Evolutionary conservation across 208 protist species (phyloP), one percentile per base, ranked within the genome.

Genomic region (Trypanosoma cruzi): DNA sequence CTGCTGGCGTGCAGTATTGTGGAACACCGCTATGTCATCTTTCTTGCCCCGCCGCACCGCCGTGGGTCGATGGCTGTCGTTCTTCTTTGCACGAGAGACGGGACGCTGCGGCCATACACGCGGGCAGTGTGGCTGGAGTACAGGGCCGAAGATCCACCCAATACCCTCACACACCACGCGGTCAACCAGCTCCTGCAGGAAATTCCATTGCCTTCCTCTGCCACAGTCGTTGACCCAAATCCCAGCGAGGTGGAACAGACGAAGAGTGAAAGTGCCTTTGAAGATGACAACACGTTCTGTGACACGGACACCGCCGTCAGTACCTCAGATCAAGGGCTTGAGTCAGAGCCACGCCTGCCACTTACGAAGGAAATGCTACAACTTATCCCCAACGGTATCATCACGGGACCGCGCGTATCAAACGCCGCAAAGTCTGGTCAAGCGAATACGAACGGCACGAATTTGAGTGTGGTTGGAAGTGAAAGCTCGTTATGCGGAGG

Each of bases 351-450:
- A 26, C 68, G 37, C 32, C 20, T 80, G 3, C 75, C 75, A 2
- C 70, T 80, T 31, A 80, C 75, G 28, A 70, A 64, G 48, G 75
- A 75, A 36, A 72, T 71, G 75, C 57, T 80, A 16, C 32, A 75
- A 26, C 58, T 75, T 20, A 70, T 80, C 53, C 74, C 58, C 10
- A 71, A 68, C 54, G 60, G 62, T 6, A 18, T 65, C 20, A 61
- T 73, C n/a, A 64, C 58, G 16, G 60, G 71, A n/a, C 40, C 40
- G 4, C 13, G 53, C 18, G 50, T 42, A 13, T n/a, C 40, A 32
- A 40, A 50, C 44, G 60, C 59, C 13, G 42, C 32, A 34, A 36
- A 42, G 7, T 52, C 36, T 7, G 63, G 59, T 34, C 42, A 59
- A 29, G 26, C 36, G 2, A 58, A 44, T 29, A 31, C 50, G 14